phyloP scores from a whole-genome alignment of 768 basidiomycete species.

The Kwoniella sp. region DNA sequence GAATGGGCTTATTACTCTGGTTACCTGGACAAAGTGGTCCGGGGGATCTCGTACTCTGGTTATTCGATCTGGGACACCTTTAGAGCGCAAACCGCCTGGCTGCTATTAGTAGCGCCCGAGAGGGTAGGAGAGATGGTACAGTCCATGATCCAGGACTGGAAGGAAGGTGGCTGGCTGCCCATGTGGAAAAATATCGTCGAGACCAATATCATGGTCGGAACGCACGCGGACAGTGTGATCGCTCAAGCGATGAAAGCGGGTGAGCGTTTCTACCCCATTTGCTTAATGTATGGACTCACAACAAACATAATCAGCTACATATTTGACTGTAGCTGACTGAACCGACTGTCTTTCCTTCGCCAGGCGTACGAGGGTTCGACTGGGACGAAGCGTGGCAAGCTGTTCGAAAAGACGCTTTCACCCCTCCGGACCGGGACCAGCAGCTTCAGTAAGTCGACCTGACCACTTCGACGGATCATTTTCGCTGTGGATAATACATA shows the following conservation, averaged over 20 bases:
- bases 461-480: too few species aligned
- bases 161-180: slow-evolving; percentile 76
- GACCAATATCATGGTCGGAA: slow-evolving; percentile 84
- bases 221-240: slow-evolving; percentile 62
- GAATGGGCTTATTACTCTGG: slow-evolving; percentile 68
- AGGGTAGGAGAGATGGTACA: slow-evolving; percentile 73
- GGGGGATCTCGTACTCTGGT: slow-evolving; percentile 72
- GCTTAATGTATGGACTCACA: too few species aligned
- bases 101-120: slow-evolving; percentile 75
- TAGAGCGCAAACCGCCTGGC: slow-evolving; percentile 77
- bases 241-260: slow-evolving; percentile 43
- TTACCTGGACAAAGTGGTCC: slow-evolving; percentile 65
- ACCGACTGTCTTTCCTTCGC: too few species aligned
- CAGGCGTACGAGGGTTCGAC: slow-evolving; percentile 67
- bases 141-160: slow-evolving; percentile 79
- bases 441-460: slow-evolving; percentile 61
- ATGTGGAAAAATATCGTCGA: slow-evolving; percentile 90
- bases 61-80: slow-evolving; percentile 71
- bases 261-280: too few species aligned
- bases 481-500: background rate
- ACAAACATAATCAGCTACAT: too few species aligned
- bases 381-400: slow-evolving; percentile 70
- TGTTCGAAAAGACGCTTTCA: slow-evolving; percentile 72
- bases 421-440: slow-evolving; percentile 52
- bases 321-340: too few species aligned